Percentiles rank a stretch among this genome's conserved stretches.
Evolutionary conservation across 805 yeast species (phyloP).

Genomic region (Wickerhamomyces rabaulensis): DNA sequence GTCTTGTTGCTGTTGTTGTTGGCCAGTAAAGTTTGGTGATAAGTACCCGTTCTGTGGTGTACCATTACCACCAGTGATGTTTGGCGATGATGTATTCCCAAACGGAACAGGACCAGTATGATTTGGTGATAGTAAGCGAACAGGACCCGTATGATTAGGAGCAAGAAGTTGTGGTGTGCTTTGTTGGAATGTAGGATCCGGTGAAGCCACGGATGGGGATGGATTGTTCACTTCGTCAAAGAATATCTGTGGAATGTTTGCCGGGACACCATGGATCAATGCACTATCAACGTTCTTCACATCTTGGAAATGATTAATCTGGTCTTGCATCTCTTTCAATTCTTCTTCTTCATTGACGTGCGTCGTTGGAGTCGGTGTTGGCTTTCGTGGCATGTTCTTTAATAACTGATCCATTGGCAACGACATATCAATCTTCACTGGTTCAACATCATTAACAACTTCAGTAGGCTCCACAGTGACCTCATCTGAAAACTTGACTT

Average conservation of each 20-base stretch:
- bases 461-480: constrained; percentile 25
- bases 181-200: constrained; percentile 6
- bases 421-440: constrained; percentile 45
- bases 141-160: constrained; percentile 10
- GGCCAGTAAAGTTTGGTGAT: constrained; percentile 13
- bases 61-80: neutral
- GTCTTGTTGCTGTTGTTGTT: constrained; percentile 1
- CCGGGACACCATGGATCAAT: constrained; percentile 63
- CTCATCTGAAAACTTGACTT: constrained; percentile 71
- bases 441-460: constrained; percentile 10
- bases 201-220: constrained; percentile 11
- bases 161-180: constrained; percentile 14
- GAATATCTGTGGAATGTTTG: constrained; percentile 40
- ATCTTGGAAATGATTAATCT: constrained; percentile 68
- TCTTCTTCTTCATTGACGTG: constrained; percentile 64
- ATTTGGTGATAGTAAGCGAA: constrained; percentile 5
- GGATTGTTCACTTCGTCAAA: constrained; percentile 20
- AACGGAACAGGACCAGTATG: constrained; percentile 17
- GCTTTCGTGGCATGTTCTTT: constrained; percentile 40
- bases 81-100: constrained; percentile 18
- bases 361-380: constrained; percentile 29
- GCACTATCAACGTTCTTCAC: constrained; percentile 73
- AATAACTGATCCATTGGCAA: constrained; percentile 76
- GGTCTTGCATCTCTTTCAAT: constrained; percentile 68
- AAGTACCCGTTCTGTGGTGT: constrained; percentile 3